Evolutionary conservation across 2,329 filamentous ascomycete genomes (phyloP).

Genomic region (Metarhizium sp.): DNA sequence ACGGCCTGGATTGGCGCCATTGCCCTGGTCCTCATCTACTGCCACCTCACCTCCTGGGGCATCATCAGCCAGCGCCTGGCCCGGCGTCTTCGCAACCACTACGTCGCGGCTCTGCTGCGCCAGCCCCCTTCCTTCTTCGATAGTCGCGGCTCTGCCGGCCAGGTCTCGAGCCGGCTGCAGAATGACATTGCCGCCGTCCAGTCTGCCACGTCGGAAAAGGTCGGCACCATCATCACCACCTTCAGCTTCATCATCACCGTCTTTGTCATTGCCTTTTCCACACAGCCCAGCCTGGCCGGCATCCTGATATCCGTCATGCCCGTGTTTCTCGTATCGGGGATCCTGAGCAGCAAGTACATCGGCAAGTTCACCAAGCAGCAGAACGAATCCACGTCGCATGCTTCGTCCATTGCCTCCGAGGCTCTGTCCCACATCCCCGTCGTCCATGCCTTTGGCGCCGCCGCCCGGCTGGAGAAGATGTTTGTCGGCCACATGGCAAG

Average conservation of each 20-base stretch:
- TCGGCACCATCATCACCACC: constrained; percentile 54
- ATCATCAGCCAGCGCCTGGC: constrained; percentile 53
- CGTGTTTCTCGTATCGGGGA: constrained; percentile 49
- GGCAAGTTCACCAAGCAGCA: constrained; percentile 40
- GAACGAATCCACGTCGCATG: constrained; percentile 43
- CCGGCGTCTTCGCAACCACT: constrained; percentile 50
- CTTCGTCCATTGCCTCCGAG: constrained; percentile 53
- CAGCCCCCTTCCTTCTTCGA: constrained; percentile 58
- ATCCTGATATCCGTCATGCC: constrained; percentile 55
- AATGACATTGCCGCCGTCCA: constrained; percentile 58
- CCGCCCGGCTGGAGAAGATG: constrained; percentile 45
- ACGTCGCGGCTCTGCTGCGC: constrained; percentile 47
- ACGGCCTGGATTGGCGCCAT: background rate
- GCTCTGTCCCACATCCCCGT: constrained; percentile 49
- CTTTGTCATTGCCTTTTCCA: constrained; percentile 56
- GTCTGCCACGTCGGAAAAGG: constrained; percentile 60
- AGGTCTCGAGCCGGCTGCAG: constrained; percentile 53
- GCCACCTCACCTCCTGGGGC: constrained; percentile 47
- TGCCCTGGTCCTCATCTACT: background rate
- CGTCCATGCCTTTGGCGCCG: constrained; percentile 55
- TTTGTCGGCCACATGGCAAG: constrained; percentile 42
- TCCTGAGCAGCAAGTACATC: constrained; percentile 43
- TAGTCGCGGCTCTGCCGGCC: constrained; percentile 44
- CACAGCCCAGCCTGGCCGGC: constrained; percentile 50
- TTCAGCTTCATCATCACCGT: constrained; percentile 58